These are phyloP conservation scores for Phaeosphaeriaceae sp. DNA, from an alignment of 2,329 filamentous ascomycete species.

Conservation along the genomic window DNA sequence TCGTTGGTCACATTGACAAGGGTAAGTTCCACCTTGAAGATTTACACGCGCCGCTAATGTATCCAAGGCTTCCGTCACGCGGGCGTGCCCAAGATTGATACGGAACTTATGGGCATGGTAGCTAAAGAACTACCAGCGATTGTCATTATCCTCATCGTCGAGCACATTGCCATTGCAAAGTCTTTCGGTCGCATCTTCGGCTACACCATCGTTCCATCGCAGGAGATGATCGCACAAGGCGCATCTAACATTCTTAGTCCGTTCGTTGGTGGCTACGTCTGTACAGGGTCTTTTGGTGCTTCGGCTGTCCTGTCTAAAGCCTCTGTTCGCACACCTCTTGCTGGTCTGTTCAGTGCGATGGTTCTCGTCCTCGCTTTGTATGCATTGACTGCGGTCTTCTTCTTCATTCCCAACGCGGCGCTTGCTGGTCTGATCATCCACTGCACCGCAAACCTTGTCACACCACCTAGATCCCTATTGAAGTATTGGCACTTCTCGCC, in stretches of 20 bases:
- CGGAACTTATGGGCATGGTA: constrained; percentile 70
- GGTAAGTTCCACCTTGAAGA: constrained; percentile 55
- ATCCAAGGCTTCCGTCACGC: constrained; percentile 77
- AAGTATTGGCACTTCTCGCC: constrained; percentile 93
- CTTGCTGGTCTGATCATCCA: constrained; percentile 91
- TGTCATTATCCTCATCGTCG: constrained; percentile 88
- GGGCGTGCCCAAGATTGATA: constrained; percentile 71
- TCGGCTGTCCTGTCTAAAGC: constrained; percentile 96
- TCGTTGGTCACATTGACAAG: constrained; percentile 78
- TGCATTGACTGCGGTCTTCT: constrained; percentile 84
- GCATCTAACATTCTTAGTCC: constrained; percentile 85
- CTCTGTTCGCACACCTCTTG: constrained; percentile 86
- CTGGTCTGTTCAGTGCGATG: constrained; percentile 81
- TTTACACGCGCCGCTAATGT: too few species aligned
- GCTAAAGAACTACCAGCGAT: constrained; percentile 76
- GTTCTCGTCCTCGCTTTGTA: constrained; percentile 89
- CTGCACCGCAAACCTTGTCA: constrained; percentile 87
- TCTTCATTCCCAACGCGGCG: constrained; percentile 82
- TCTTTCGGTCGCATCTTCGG: constrained; percentile 93
- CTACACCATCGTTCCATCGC: constrained; percentile 90
- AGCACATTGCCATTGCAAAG: constrained; percentile 95
- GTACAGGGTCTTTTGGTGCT: constrained; percentile 90
- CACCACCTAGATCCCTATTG: constrained; percentile 84
- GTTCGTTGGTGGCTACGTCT: constrained; percentile 86
- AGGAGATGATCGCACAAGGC: constrained; percentile 92